Conservation (phyloP, 2,329 filamentous ascomycete species). For the Bertia moriformis region DNA sequence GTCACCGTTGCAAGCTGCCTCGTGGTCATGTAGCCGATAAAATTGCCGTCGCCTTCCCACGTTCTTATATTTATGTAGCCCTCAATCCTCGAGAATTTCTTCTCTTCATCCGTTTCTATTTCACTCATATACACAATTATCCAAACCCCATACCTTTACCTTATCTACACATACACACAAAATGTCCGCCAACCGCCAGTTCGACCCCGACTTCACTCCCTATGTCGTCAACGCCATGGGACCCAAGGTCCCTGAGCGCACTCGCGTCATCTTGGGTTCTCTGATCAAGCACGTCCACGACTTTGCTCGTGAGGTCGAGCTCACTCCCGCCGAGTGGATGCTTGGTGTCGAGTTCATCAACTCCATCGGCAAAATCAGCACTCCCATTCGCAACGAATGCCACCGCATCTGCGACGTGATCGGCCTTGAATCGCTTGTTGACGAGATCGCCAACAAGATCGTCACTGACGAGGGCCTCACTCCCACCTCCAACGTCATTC, state of each 20-base stretch:
- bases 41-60: too few relatives aligned
- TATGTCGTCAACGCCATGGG: constrained; percentile 62
- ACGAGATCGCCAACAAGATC: constrained; percentile 52
- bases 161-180: background rate
- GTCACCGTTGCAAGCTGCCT: too few relatives aligned
- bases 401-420: constrained; percentile 61
- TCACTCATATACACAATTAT: background rate
- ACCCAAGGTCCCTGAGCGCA: constrained; percentile 50
- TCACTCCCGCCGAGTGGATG: constrained; percentile 67
- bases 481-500: constrained; percentile 62
- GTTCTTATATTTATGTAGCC: too few relatives aligned
- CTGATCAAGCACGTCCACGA: constrained; percentile 64
- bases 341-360: constrained; percentile 63
- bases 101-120: background rate
- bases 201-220: constrained; percentile 66
- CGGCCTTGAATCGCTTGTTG: constrained; percentile 58
- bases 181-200: constrained; percentile 16
- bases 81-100: constrained; percentile 5
- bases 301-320: constrained; percentile 63
- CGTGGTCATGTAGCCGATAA: too few relatives aligned
- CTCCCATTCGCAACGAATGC: constrained; percentile 56
- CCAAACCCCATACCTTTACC: background rate
- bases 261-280: constrained; percentile 45
- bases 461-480: constrained; percentile 43
- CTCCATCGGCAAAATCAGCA: constrained; percentile 53